These are phyloP conservation scores for Hippophae gyantsensis DNA, from an alignment of 306 rosid species.

Conservation along the genomic window DNA sequence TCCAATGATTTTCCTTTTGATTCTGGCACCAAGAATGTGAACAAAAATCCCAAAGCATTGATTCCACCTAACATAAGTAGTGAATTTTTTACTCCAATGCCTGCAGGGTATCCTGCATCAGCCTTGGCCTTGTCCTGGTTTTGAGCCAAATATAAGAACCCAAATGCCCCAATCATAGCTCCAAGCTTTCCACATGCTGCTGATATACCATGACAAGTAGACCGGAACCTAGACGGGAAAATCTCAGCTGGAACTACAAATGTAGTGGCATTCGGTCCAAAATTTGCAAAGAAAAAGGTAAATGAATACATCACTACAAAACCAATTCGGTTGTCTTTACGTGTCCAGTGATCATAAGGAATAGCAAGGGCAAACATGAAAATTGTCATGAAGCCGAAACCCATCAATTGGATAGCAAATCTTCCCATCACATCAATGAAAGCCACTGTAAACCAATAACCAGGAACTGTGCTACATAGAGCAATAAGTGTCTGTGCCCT, in stretches of 20 bases:
- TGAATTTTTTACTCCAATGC: background rate
- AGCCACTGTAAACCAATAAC: slow-evolving; percentile 1
- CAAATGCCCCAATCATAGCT: too few species aligned
- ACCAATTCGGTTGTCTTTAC: slow-evolving; percentile 1
- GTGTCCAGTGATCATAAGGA: slow-evolving; percentile 4
- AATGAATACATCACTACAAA: background rate
- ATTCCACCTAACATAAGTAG: background rate
- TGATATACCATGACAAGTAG: too few species aligned
- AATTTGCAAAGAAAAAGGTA: slow-evolving; percentile 7
- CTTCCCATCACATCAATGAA: background rate
- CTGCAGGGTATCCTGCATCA: background rate
- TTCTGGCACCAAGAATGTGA: background rate
- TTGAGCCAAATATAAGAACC: too few species aligned
- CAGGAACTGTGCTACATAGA: background rate
- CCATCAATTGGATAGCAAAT: slow-evolving; percentile 8
- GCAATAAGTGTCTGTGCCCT: slow-evolving; percentile 5
- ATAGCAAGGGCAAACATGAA: slow-evolving; percentile 8
- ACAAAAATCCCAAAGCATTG: background rate
- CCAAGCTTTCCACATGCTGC: too few species aligned
- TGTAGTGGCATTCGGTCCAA: slow-evolving; percentile 10
- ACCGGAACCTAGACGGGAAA: background rate
- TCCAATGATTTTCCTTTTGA: background rate
- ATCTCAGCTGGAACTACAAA: slow-evolving; percentile 2
- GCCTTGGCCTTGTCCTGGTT: too few species aligned
- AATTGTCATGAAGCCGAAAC: slow-evolving; percentile 5